Evolutionary conservation across 768 basidiomycete genomes (phyloP).

Genomic region (Pulveroboletus frians): DNA sequence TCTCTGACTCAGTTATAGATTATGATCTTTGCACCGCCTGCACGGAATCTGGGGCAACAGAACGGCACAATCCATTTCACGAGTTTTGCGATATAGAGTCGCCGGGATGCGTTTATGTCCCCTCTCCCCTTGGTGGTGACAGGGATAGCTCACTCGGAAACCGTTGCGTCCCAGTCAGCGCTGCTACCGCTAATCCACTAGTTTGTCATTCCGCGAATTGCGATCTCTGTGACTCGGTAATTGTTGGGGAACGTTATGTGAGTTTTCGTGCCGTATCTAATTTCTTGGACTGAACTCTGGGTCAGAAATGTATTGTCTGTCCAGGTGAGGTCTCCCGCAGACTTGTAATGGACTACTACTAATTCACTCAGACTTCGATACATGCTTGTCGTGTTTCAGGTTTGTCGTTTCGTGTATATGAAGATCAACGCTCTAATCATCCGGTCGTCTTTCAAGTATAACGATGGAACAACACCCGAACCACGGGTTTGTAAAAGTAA

Average conservation of each 20-base stretch:
- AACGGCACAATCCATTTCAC: constrained; percentile 57
- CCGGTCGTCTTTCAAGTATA: constrained; percentile 40
- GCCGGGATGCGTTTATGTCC: constrained; percentile 61
- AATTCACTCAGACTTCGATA: constrained; percentile 58
- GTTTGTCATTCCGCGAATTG: constrained; percentile 64
- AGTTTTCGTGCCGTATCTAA: constrained; percentile 23
- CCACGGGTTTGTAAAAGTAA: constrained; percentile 68
- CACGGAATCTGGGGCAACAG: constrained; percentile 43
- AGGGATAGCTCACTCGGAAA: constrained; percentile 30
- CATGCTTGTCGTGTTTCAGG: constrained; percentile 66
- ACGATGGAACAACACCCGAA: constrained; percentile 67
- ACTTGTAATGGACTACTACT: constrained; percentile 1
- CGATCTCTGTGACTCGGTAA: constrained; percentile 69
- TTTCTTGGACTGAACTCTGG: constrained; percentile 1
- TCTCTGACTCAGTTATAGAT: constrained; percentile 37
- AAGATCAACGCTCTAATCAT: neutral
- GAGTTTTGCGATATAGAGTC: constrained; percentile 66
- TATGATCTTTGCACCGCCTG: constrained; percentile 69
- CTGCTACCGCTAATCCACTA: constrained; percentile 8
- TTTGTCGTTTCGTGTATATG: constrained; percentile 23
- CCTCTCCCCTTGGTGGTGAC: constrained; percentile 41
- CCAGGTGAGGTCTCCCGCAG: constrained; percentile 36
- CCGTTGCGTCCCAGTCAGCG: neutral
- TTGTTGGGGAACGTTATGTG: constrained; percentile 70
- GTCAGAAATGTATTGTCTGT: constrained; percentile 71